Base-by-base conservation (phyloP, 805 yeast species). In the Citeromyces matritensis region DNA sequence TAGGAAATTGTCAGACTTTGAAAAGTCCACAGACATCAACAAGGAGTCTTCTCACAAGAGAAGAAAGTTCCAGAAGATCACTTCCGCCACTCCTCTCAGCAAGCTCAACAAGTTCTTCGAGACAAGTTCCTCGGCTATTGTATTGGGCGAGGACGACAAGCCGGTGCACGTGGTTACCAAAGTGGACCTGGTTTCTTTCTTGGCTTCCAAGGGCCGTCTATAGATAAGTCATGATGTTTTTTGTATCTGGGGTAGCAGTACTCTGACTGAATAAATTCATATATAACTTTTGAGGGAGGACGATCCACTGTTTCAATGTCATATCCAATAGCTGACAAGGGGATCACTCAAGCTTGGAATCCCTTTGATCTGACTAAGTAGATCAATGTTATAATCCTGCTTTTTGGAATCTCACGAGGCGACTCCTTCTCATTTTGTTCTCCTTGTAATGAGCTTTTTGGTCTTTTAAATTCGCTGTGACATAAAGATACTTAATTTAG, bases 141-240 rank as follows among this genome's bases (percentile, higher is more conserved):
- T 82, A 36, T 81, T 93, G 30, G 86, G 78, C 45, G 57, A 54
- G 4, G 73, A 74, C 26, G 60, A 65, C 47, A 75, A 67, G 46
- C 91, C 94, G 30, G 64, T 80, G 30, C 88, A 82, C 51, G 76
- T 82, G 37, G 94, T 81, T 35, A 82, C 94, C 37, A 82, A 82
- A 63, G 88, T 82, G 47, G 94, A 82, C 53, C 63, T 82, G 51
- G 62, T 82, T 44, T 68, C 78, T 4, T 63, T 47, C 48, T 52
- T 63, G 45, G 56, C 68, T 9, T 30, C 39, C 14, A 39, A 37
- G 32, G 42, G 42, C 21, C 21, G 21, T 17, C 21, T 17, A 17
- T 17, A 17, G 21, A 17, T 17, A 17, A 17, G 6, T 17, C 21
- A 17, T 17, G 21, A 17, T 17, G 21, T 17, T 17, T 17, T 17